These are phyloP conservation scores for Starmerella sirachaensis DNA, from an alignment of 805 yeast species.

Conservation along the genomic window DNA sequence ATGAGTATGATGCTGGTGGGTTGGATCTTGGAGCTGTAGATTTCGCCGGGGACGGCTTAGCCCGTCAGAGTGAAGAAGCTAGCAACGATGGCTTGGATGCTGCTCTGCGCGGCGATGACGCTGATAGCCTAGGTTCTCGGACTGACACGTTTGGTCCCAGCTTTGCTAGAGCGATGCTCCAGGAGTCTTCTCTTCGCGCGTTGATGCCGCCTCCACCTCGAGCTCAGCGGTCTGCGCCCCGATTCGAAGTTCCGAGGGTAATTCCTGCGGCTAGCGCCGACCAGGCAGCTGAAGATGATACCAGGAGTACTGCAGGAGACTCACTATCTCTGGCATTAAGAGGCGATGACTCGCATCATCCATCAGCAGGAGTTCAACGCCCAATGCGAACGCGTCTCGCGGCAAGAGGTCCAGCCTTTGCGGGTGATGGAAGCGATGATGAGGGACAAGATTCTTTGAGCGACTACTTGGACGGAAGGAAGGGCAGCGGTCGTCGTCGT, in stretches of 20 bases:
- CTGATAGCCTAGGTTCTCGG: background rate
- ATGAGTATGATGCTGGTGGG: background rate
- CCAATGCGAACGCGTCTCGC: no score
- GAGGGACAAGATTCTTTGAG: background rate
- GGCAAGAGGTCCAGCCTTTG: no score
- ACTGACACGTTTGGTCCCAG: constrained; percentile 1
- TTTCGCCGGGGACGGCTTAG: background rate
- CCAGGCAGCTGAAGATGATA: background rate
- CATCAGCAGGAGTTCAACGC: no score
- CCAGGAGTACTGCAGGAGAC: background rate
- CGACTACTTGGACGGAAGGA: constrained; percentile 1
- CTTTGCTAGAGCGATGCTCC: background rate
- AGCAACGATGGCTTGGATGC: no score
- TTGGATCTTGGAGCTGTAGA: background rate
- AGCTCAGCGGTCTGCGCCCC: no score
- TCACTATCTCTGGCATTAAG: constrained; percentile 1
- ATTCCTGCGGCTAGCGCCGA: background rate
- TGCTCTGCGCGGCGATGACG: no score
- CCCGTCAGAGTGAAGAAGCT: no score
- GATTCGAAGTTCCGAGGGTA: no score
- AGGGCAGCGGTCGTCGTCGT: background rate
- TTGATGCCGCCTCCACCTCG: no score
- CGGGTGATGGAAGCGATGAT: no score
- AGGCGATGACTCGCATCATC: background rate
- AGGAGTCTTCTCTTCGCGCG: no score